phyloP scores from a whole-genome alignment of 352 stramenopile genomes.

The Saprolegnia diclina region DNA sequence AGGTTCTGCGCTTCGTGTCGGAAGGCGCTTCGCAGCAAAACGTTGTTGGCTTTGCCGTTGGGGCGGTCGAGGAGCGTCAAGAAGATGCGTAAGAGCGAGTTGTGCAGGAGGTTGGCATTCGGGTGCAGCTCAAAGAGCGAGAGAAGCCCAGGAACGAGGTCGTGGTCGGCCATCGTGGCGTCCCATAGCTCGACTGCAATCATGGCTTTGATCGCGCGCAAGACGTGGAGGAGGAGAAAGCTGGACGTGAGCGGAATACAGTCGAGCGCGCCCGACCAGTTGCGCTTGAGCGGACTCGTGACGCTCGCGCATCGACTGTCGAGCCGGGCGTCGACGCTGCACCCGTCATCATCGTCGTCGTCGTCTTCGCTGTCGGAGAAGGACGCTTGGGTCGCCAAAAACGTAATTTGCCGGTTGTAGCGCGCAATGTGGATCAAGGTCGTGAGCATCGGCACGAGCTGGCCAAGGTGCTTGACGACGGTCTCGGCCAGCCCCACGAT shows the following conservation, averaged over 20 bases:
- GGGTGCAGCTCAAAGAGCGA: background rate
- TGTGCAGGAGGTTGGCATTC: background rate
- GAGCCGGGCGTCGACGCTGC: background rate
- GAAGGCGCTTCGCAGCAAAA: slow-evolving; percentile 2
- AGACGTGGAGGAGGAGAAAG: background rate
- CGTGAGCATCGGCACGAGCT: background rate
- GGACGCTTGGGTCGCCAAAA: background rate
- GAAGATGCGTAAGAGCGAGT: background rate
- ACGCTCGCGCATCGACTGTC: background rate
- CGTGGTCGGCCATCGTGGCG: background rate
- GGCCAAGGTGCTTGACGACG: background rate
- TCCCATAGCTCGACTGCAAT: slow-evolving; percentile 2
- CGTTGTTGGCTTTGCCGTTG: slow-evolving; percentile 9
- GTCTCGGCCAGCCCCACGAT: background rate
- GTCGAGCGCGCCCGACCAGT: background rate
- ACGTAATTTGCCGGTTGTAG: background rate
- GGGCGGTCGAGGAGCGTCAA: background rate
- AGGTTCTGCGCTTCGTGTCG: background rate
- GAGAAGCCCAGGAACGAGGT: background rate
- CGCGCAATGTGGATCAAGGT: background rate
- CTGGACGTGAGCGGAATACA: background rate
- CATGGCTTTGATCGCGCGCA: background rate
- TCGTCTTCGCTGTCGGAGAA: slow-evolving; percentile 13
- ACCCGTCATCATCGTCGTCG: background rate
- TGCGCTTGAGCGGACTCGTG: slow-evolving; percentile 6